Percentiles rank a stretch among this genome's conserved stretches.
Conservation (phyloP, 441 rosid species). For the Gossypium lobatum region DNA sequence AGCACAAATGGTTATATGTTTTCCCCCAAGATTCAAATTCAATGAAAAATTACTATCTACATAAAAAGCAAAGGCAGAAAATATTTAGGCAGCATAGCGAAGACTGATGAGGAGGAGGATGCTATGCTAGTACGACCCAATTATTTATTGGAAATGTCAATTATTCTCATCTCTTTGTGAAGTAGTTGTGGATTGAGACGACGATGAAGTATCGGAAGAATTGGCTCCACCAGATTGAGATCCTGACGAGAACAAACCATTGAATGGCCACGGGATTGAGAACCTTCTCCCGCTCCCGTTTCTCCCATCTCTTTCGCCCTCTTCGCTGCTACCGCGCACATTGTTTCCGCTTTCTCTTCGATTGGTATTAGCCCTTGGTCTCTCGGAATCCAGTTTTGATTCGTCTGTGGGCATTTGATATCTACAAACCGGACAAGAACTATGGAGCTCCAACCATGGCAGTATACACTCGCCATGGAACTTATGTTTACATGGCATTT, state of each 20-base stretch:
- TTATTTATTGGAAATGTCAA: background rate
- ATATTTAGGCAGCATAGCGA: slow-evolving; percentile 16
- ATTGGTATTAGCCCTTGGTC: slow-evolving; percentile 23
- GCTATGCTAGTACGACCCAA: slow-evolving; percentile 14
- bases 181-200: slow-evolving; percentile 21
- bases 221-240: slow-evolving; percentile 36
- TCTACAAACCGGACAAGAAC: slow-evolving; percentile 68
- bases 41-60: slow-evolving; percentile 20
- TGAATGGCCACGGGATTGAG: slow-evolving; percentile 44
- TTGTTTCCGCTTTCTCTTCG: slow-evolving; percentile 24
- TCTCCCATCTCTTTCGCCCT: slow-evolving; percentile 30
- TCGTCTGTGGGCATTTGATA: slow-evolving; percentile 46
- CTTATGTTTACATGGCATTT: slow-evolving; percentile 67
- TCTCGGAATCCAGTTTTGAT: slow-evolving; percentile 41
- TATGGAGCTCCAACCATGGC: slow-evolving; percentile 72
- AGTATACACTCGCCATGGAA: slow-evolving; percentile 53
- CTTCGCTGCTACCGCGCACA: slow-evolving; percentile 18
- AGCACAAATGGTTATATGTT: background rate
- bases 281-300: slow-evolving; percentile 36
- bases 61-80: slow-evolving; percentile 22
- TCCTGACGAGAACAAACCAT: slow-evolving; percentile 30
- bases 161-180: slow-evolving; percentile 23
- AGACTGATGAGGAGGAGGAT: slow-evolving; percentile 1
- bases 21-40: slow-evolving; percentile 11
- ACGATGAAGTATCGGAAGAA: slow-evolving; percentile 27